Evolutionary conservation across 2,329 filamentous ascomycete species (phyloP).

Genomic region (Pseudomassariella vexata): DNA sequence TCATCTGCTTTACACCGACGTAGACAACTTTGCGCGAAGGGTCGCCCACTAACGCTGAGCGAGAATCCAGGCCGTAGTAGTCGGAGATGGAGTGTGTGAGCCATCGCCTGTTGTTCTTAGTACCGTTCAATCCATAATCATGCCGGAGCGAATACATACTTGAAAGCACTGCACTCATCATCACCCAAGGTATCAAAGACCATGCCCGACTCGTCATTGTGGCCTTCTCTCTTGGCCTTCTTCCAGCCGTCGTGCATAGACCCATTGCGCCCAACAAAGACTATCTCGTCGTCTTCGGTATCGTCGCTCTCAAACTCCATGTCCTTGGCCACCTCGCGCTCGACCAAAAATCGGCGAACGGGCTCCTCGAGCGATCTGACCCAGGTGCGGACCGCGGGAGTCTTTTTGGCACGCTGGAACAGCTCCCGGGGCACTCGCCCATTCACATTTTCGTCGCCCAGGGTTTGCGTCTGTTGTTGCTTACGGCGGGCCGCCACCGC

Average conservation of each 20-base stretch:
- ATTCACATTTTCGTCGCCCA: slow-evolving; percentile 36
- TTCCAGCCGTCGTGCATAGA: slow-evolving; percentile 50
- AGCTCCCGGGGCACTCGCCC: slow-evolving; percentile 73
- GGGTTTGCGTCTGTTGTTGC: slow-evolving; percentile 34
- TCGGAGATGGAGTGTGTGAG: slow-evolving; percentile 86
- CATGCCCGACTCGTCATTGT: slow-evolving; percentile 52
- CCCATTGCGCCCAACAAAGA: slow-evolving; percentile 73
- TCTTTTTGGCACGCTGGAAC: slow-evolving; percentile 72
- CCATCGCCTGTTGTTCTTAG: slow-evolving; percentile 60
- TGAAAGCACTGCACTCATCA: slow-evolving; percentile 68
- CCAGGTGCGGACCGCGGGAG: slow-evolving; percentile 71
- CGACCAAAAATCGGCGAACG: slow-evolving; percentile 68
- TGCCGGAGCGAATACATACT: slow-evolving; percentile 45
- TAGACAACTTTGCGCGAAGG: slow-evolving; percentile 76
- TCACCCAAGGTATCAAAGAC: slow-evolving; percentile 76
- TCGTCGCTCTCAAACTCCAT: slow-evolving; percentile 18
- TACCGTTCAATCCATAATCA: slow-evolving; percentile 12
- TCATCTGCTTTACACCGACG: slow-evolving; percentile 60
- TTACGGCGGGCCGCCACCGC: slow-evolving; percentile 32
- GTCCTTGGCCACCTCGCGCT: slow-evolving; percentile 39
- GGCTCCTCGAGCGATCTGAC: slow-evolving; percentile 81
- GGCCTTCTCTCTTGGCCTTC: slow-evolving; percentile 49
- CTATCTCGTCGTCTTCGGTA: slow-evolving; percentile 59
- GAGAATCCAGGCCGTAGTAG: slow-evolving; percentile 86
- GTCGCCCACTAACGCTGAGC: slow-evolving; percentile 66